Conservation (phyloP, 2,329 filamentous ascomycete genomes). For the Lasiodiplodia sp. region DNA sequence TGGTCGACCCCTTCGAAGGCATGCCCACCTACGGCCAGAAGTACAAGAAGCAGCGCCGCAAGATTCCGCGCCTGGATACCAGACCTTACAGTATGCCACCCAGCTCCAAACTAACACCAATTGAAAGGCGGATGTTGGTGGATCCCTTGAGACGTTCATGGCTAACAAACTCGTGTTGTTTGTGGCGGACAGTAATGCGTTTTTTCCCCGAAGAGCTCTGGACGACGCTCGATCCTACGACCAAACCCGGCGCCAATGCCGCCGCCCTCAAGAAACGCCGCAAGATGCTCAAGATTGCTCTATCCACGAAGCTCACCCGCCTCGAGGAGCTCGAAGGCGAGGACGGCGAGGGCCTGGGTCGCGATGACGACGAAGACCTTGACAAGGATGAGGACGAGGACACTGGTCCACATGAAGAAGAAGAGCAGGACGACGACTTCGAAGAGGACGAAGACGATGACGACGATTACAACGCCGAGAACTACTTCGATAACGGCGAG, state of each 20-base stretch:
- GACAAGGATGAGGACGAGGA: slow-evolving; percentile 43
- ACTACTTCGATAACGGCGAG: slow-evolving; percentile 69
- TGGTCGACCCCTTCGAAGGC: slow-evolving; percentile 67
- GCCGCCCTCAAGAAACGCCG: slow-evolving; percentile 41
- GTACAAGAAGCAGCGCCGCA: slow-evolving; percentile 64
- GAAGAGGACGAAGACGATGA: slow-evolving; percentile 68
- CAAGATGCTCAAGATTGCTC: slow-evolving; percentile 43
- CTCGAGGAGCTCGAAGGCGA: slow-evolving; percentile 44
- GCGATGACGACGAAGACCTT: slow-evolving; percentile 48
- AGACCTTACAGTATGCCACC: slow-evolving; percentile 62
- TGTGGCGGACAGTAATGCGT: slow-evolving; percentile 54
- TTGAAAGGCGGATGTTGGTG: not conserved
- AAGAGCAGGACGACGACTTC: slow-evolving; percentile 63
- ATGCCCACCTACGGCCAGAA: slow-evolving; percentile 67
- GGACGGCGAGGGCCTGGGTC: slow-evolving; percentile 32
- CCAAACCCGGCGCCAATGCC: slow-evolving; percentile 32
- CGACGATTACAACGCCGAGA: slow-evolving; percentile 69
- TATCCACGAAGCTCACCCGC: slow-evolving; percentile 46
- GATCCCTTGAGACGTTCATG: slow-evolving; percentile 12
- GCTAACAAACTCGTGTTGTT: slow-evolving; percentile 14
- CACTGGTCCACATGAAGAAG: slow-evolving; percentile 55
- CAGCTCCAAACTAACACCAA: not conserved
- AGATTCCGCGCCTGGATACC: slow-evolving; percentile 61
- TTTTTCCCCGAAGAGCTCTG: slow-evolving; percentile 67
- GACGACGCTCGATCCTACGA: slow-evolving; percentile 55